These are phyloP conservation scores for Kalmusia sp. DNA, from an alignment of 2,329 filamentous ascomycete species.

Conservation along the genomic window DNA sequence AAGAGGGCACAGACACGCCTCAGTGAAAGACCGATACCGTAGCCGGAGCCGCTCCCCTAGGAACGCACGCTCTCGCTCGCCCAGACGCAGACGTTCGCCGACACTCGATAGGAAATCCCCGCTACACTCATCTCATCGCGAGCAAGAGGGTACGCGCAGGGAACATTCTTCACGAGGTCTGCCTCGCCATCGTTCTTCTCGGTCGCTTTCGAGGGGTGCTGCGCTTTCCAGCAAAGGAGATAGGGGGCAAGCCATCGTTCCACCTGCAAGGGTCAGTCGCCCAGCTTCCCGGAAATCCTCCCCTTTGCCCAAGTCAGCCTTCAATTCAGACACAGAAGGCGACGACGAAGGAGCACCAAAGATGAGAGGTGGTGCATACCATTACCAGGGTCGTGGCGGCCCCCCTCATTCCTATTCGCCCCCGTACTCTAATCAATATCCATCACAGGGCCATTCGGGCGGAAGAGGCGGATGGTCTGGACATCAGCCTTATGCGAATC, in stretches of 20 bases:
- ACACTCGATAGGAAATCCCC: constrained; percentile 32
- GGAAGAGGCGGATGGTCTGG: constrained; percentile 62
- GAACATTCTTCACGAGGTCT: constrained; percentile 33
- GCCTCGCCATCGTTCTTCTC: constrained; percentile 33
- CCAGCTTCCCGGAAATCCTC: constrained; percentile 33
- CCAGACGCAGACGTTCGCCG: constrained; percentile 36
- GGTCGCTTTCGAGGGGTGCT: constrained; percentile 32
- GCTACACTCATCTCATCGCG: constrained; percentile 26
- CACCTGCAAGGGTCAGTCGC: constrained; percentile 18
- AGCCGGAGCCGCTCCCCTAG: constrained; percentile 36
- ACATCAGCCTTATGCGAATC: constrained; percentile 53
- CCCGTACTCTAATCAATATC: constrained; percentile 66
- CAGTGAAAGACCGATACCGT: constrained; percentile 26
- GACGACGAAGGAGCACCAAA: constrained; percentile 33
- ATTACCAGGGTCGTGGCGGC: constrained; percentile 45
- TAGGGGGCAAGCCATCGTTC: constrained; percentile 23
- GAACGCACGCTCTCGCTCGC: constrained; percentile 40
- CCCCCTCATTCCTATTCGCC: constrained; percentile 65
- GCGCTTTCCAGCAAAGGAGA: constrained; percentile 23
- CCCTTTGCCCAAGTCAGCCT: constrained; percentile 33
- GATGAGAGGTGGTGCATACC: constrained; percentile 45
- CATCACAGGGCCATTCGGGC: constrained; percentile 66
- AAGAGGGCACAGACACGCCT: constrained; percentile 22
- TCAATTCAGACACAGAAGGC: constrained; percentile 39
- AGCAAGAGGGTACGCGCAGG: constrained; percentile 25